Percentiles rank a stretch among this genome's conserved stretches.
These are phyloP conservation scores for Ceriops decandra DNA, from an alignment of 345 rosid genomes.

Conservation along the genomic window DNA sequence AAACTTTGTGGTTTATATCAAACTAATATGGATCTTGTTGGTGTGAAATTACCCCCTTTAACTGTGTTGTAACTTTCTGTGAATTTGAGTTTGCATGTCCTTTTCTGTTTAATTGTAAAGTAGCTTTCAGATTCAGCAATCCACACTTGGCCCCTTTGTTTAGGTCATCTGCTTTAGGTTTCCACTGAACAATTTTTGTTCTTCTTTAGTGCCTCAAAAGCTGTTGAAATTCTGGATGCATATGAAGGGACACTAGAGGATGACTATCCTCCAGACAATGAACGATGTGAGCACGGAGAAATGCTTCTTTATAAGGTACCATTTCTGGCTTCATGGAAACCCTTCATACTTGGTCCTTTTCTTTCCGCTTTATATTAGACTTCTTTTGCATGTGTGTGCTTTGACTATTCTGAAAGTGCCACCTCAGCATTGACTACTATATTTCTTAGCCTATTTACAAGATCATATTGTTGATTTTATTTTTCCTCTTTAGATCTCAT, in stretches of 20 bases:
- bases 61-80: not conserved
- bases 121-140: not conserved
- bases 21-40: not conserved
- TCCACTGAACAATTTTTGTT: constrained; percentile 15
- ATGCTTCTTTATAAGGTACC: constrained; percentile 95
- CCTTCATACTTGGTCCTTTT: not conserved
- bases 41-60: not conserved
- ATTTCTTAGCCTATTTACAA: not conserved
- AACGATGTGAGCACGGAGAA: constrained; percentile 92
- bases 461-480: not conserved
- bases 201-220: constrained; percentile 66
- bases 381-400: too few species aligned
- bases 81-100: not conserved
- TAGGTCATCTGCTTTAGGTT: not conserved
- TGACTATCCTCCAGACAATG: constrained; percentile 97
- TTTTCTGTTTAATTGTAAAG: not conserved
- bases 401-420: not conserved
- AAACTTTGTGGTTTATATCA: not conserved
- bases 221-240: constrained; percentile 96
- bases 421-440: not conserved
- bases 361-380: not conserved
- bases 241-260: constrained; percentile 98
- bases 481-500: constrained; percentile 53
- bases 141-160: not conserved
- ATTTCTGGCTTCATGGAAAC: not conserved